Base-by-base conservation (phyloP, 805 yeast genomes). In the Kodamaea jinghongensis region DNA sequence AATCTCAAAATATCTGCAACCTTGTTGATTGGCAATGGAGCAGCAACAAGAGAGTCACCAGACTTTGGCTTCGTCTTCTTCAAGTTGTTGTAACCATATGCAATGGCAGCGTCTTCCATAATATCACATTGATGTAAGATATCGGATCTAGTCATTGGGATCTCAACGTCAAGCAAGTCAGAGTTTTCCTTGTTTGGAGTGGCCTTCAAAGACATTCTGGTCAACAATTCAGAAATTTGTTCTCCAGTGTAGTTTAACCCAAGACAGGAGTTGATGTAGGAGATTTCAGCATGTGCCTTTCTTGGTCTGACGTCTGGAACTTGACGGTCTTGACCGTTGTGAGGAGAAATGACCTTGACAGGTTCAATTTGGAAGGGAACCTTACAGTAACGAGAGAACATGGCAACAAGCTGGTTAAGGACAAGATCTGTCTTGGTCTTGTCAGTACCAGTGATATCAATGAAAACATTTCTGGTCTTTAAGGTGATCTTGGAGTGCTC, bases 81-180 rank as follows among this genome's bases (percentile, higher is more conserved):
- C 57, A 93, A 75, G 60, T 86, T 88, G 68, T 90, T 85, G 74
- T 84, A 93, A 42, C 99, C 99, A 60, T 88, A 93, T 22, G 88
- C 95, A 58, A 93, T 84, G 34, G 96, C 99, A 35, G 91, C 96
- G 64, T 93, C 99, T 67, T 93, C 99, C 95, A 93, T 86, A 50
- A 93, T 83, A 67, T 93, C 99, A 75, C 98, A 91, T 61, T 88
- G 95, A 65, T 93, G 99, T 56, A 93, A 74, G 46, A 93, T 78
- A 65, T 93, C 99, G 8, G 98, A 82, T 72, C 99, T 85, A 28
- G 99, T 93, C 55, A 87, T 83, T 47, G 99, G 99, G 44, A 93
- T 79, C 28, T 66, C 60, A 41, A 89, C 90, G 38, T 79, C 78
- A 36, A 86, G 58, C 28, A 77, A 58, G 47, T 79, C 71, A 6